These are phyloP conservation scores for Thuja plicata DNA, from an alignment of 83 land plant species.

Conservation along the genomic window DNA sequence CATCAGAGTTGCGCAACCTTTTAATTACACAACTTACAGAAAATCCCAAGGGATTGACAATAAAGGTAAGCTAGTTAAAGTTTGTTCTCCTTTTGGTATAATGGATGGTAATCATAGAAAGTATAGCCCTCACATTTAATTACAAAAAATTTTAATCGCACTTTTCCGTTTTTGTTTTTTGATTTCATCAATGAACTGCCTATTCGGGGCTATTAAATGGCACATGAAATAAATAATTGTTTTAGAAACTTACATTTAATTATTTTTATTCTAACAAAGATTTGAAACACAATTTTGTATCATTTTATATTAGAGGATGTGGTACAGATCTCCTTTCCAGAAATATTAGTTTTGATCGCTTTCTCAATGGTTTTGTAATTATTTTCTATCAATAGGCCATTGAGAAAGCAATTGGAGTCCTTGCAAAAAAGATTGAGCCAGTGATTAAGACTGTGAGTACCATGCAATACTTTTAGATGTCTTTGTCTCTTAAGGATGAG, in stretches of 20 bases:
- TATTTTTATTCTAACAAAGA: not conserved
- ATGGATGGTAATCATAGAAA: constrained; percentile 9
- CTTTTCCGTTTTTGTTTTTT: not conserved
- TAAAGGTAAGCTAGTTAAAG: constrained; percentile 44
- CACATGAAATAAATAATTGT: not conserved
- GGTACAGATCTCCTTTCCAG: not conserved
- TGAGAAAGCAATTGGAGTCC: constrained; percentile 77
- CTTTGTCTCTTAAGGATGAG: constrained; percentile 10
- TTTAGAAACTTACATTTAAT: not conserved
- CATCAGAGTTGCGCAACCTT: constrained; percentile 52
- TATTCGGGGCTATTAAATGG: not conserved
- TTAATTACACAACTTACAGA: constrained; percentile 57
- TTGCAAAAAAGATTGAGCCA: constrained; percentile 64
- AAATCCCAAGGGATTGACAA: constrained; percentile 75
- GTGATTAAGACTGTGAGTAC: constrained; percentile 64
- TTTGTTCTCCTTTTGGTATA: constrained; percentile 11
- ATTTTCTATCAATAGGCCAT: constrained; percentile 36
- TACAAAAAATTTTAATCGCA: not conserved
- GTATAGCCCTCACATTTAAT: not conserved
- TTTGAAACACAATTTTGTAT: not conserved
- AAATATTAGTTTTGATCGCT: not conserved
- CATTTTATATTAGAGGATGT: not conserved
- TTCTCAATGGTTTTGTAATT: not conserved
- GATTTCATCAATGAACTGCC: not conserved
- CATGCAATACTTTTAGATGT: not conserved